Evolutionary conservation across 1,139 yeast genomes (phyloP), one percentile per base, ranked within the genome.

Genomic region (Hansenula lynferdii): DNA sequence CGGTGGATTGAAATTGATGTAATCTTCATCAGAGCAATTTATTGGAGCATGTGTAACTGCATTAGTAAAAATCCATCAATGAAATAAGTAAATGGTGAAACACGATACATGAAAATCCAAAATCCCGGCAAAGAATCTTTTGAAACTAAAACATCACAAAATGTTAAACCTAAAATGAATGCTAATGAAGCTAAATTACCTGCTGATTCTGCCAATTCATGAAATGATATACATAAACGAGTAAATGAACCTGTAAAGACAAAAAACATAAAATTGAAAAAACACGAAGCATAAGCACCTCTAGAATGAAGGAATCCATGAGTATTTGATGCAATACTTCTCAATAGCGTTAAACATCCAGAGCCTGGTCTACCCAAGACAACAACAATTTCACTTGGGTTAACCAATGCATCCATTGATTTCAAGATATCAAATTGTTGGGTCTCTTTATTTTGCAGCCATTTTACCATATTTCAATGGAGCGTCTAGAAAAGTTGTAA

Each of bases 321-420:
- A 5, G 90, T 82, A 47, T 80, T 77, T 26, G 83, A 62, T 8
- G 90, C 75, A 43, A 85, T 70, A 1, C 90, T 72, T 53, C 83
- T 84, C 51, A 85, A 63, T 37, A 84, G 70, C 2, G 95, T 84
- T 2, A 95, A 74, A 61, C 95, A 85, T 42, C 95, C 95, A 21
- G 90, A 77, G 53, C 94, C 94, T 0, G 94, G 94, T 57, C 90
- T 75, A 31, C 94, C 94, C 29, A 84, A 62, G 1, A 84, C 94
- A 36, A 85, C 86, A 6, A 85, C 74, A 39, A 85, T 67, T 51
- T 83, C 85, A 39, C 95, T 90, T 0, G 92, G 84, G 32, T 67
- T 64, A 45, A 81, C 66, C 7, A 79, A 51, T 21, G 84, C 90
- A 48, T 82, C 85, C 79, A 82, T 78, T 18, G 80, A 69, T 51